Percentiles rank a stretch among this genome's conserved stretches.
Evolutionary conservation across 768 basidiomycete species (phyloP).

Genomic region (Phlebiopsis flavidoalba): DNA sequence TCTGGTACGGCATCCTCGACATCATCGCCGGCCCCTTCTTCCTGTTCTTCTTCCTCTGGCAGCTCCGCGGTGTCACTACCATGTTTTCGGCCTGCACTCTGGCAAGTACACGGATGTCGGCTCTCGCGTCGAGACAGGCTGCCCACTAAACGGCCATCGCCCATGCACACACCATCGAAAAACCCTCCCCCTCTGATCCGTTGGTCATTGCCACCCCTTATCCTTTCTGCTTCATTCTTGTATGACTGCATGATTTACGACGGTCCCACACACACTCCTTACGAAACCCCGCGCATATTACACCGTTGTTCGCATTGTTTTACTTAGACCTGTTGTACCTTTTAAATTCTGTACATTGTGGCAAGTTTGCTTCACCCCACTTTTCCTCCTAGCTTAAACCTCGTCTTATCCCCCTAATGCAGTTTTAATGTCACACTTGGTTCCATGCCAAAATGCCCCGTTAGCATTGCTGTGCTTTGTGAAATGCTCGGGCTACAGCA

Average conservation of each 20-base stretch:
- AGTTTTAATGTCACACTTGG: too few relatives aligned
- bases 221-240: background rate
- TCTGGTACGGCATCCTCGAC: slow-evolving; percentile 48
- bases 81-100: slow-evolving; percentile 21
- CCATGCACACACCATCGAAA: background rate
- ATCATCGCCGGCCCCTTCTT: slow-evolving; percentile 34
- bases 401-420: too few relatives aligned
- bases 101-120: slow-evolving; percentile 21
- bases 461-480: too few relatives aligned
- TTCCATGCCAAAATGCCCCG: too few relatives aligned
- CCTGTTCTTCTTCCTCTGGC: slow-evolving; percentile 27
- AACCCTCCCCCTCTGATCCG: background rate
- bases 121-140: background rate
- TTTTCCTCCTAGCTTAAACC: too few relatives aligned
- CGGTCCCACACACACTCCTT: background rate
- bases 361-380: too few relatives aligned
- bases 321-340: background rate
- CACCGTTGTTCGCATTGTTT: background rate
- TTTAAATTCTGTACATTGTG: background rate
- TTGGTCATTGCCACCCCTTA: background rate
- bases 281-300: background rate
- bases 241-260: background rate
- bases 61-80: slow-evolving; percentile 21
- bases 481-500: too few relatives aligned
- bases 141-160: background rate